Base-by-base conservation (phyloP, 148 eudicot genomes). In the Polygonum maritimum region DNA sequence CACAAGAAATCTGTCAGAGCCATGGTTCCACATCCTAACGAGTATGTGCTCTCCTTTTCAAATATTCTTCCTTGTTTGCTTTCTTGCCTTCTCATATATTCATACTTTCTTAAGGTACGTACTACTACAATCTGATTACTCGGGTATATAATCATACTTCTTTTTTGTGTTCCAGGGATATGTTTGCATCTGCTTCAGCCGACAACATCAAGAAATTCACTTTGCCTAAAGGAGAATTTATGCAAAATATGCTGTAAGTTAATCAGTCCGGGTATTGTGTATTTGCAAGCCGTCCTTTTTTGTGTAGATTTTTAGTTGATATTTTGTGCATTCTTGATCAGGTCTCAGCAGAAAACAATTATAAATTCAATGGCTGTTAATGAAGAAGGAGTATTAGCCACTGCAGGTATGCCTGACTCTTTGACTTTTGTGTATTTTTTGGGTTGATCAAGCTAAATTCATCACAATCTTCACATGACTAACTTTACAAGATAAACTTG, bases 241-340 rank as follows among this genome's bases (percentile, higher is more conserved):
- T 94, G 96, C 98, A 94, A 84, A 94, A 94, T 81, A 92, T 94
- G 98, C 92, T 94, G 98, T 94, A 81, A 94, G 98, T 92, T 73
- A 57, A 12, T 31, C 55, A n/a, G 63, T 11, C 21, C 9, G 39
- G 16, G 69, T 22, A 11, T 38, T 39, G 35, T 19, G 3, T 39
- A 9, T 40, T 41, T 77, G 51, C 79, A 13, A 51, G 26, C 36
- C 18, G 45, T 41, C 26, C 8, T 77, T 21, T 36, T 22, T 26
- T 5, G 11, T 77, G 67, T 15, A 49, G 67, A 54, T 19, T 22
- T 2, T 41, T 57, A 76, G 19, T 76, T 21, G 71, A 75, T n/a
- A 7, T 7, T 7, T 47, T 3, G 31, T 55, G 31, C 67, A 31
- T 79, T 38, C 62, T 74, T 57, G 36, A 77, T 81, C 89, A 94